Percentiles rank a stretch among this genome's conserved stretches.
Evolutionary conservation across 2,329 filamentous ascomycete genomes (phyloP).

Genomic region (Aspergillus spinulosporus): DNA sequence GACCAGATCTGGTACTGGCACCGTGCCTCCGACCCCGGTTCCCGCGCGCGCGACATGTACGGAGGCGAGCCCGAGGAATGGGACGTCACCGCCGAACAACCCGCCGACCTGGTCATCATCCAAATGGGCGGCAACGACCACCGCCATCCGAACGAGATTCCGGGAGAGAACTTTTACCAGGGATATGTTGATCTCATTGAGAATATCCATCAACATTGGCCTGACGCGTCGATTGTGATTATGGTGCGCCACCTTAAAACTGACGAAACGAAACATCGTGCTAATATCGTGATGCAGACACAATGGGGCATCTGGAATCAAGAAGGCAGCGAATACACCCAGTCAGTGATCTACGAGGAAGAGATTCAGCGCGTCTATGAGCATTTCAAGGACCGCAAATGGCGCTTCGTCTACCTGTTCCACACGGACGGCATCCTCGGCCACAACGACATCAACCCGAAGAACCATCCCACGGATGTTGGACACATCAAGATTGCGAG

Average conservation of each 20-base stretch:
- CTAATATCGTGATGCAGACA: conserved; percentile 36
- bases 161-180: conserved; percentile 38
- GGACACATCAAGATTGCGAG: conserved; percentile 63
- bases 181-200: conserved; percentile 46
- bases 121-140: conserved; percentile 52
- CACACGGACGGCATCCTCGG: conserved; percentile 62
- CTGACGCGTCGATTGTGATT: conserved; percentile 44
- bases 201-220: conserved; percentile 44
- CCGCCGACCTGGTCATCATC: conserved; percentile 47
- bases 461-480: conserved; percentile 62
- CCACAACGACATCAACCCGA: conserved; percentile 61
- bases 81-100: conserved; percentile 28
- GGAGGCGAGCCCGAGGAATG: conserved; percentile 34
- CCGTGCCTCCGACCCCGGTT: conserved; percentile 56
- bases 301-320: conserved; percentile 58
- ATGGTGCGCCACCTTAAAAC: conserved; percentile 29
- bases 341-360: conserved; percentile 50
- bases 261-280: background rate
- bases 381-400: conserved; percentile 51
- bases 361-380: conserved; percentile 55
- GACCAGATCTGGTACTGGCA: conserved; percentile 56
- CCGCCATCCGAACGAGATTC: conserved; percentile 45
- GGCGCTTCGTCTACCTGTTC: conserved; percentile 60
- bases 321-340: conserved; percentile 53
- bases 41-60: conserved; percentile 48